These are phyloP conservation scores for Asterionellopsis glacialis DNA, from an alignment of 108 stramenopile species.

Conservation along the genomic window DNA sequence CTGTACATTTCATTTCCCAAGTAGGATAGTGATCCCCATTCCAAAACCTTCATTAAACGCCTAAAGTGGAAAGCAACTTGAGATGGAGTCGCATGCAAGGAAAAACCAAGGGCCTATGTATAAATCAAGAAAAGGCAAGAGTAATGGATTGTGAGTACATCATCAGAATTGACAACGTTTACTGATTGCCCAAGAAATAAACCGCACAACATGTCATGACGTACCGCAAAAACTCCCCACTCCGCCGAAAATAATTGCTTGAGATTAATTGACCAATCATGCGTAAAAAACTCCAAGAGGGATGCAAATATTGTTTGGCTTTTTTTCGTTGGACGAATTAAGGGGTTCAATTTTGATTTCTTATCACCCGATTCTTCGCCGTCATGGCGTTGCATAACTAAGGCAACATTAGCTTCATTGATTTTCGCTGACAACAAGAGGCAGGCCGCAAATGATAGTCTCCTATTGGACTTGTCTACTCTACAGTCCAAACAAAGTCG, in stretches of 20 bases:
- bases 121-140: constrained; percentile 6
- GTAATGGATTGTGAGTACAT: neutral
- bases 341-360: constrained; percentile 36
- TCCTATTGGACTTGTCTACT: constrained; percentile 90
- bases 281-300: constrained; percentile 77
- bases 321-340: constrained; percentile 65
- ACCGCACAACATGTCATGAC: constrained; percentile 1
- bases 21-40: constrained; percentile 58
- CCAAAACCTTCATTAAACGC: constrained; percentile 60
- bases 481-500: constrained; percentile 86
- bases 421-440: constrained; percentile 86
- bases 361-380: constrained; percentile 21
- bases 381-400: constrained; percentile 35
- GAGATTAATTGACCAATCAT: constrained; percentile 77
- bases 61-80: constrained; percentile 89
- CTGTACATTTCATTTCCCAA: constrained; percentile 68
- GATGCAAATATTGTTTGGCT: constrained; percentile 69
- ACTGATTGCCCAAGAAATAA: too few species aligned
- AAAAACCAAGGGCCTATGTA: constrained; percentile 60
- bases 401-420: constrained; percentile 69
- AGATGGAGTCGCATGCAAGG: constrained; percentile 66
- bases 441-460: constrained; percentile 88
- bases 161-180: too few species aligned
- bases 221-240: constrained; percentile 78
- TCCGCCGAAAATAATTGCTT: constrained; percentile 79